phyloP scores from a whole-genome alignment of 148 eudicot genomes.

The Rheum nobile region DNA sequence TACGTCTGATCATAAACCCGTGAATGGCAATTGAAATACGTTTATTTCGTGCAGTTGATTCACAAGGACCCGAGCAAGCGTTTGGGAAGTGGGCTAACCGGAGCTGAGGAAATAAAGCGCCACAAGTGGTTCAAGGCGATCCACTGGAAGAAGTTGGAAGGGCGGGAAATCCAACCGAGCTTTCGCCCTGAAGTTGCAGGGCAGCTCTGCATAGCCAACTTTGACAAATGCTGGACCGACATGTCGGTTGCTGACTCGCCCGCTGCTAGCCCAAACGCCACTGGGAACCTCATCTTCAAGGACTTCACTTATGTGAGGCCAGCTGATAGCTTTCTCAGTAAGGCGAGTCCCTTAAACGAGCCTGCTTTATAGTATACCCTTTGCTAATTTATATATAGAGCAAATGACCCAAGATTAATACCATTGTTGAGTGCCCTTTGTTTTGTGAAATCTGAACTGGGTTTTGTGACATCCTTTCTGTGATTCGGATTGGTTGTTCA shows the following conservation, averaged over 20 bases:
- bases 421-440: not conserved
- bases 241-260: conserved; percentile 72
- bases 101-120: conserved; percentile 59
- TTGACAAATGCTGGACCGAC: conserved; percentile 67
- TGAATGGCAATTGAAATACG: not conserved
- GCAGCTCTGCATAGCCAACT: conserved; percentile 65
- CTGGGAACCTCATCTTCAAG: conserved; percentile 49
- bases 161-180: conserved; percentile 52
- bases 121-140: conserved; percentile 91
- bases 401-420: not conserved
- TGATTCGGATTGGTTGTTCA: not conserved
- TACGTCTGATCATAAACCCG: not conserved
- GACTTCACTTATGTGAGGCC: conserved; percentile 76
- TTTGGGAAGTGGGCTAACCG: conserved; percentile 52
- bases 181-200: conserved; percentile 71
- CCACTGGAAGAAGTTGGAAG: conserved; percentile 76
- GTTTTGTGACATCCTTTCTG: not conserved
- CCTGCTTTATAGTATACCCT: not conserved
- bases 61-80: conserved; percentile 64
- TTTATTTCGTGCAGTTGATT: conserved; percentile 51
- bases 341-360: conserved; percentile 29
- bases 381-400: not conserved
- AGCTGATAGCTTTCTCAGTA: conserved; percentile 38
- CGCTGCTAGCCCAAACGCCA: conserved; percentile 59
- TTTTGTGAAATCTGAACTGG: not conserved